Base-by-base conservation (phyloP, 2,329 filamentous ascomycete genomes). In the Huntiella decipiens region DNA sequence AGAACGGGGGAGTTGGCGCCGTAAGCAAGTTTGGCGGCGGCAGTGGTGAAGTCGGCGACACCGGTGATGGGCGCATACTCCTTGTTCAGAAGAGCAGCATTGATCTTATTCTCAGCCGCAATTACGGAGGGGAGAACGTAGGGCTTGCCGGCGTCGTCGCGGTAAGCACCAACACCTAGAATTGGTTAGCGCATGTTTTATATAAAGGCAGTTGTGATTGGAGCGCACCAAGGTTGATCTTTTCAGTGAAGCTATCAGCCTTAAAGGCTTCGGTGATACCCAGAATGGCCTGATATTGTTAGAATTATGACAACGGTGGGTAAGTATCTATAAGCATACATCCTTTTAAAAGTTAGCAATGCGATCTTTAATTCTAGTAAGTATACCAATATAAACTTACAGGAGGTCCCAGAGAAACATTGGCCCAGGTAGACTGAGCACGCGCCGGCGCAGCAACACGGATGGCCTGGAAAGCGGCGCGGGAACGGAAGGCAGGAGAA, bases 231-330 rank as follows among this genome's bases (percentile, higher is more conserved):
- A 98, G 71, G 71, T 96, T 96, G 73, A 98, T 96, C 78, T 96
- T 98, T 70, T 94, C 77, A 52, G 77, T 69, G 65, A 92, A 88
- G 58, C 71, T 74, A 63, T 98, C 91, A 65, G 87, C 87, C 74
- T 96, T 98, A 82, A 91, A 98, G 51, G 91, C 91, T 70, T 98
- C 91, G 52, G 91, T 96, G 67, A 98, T 86, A 63, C 83, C 81
- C 79, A 86, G 71, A 67, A 85, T 87, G 59, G 82, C 82, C 79
- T 83, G 60, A 52, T 4, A 11, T n/a, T 19, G 13, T 38, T 41
- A 39, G 17, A 15, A 13, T 28, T 12, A 31, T 15, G 12, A 5
- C 33, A 4, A n/a, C 16, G 22, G 6, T 36, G 12, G 5, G 11
- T 12, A 12, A n/a, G 34, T 10, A 36, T 36, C 12, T 36, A 36